A percentile compares a stretch with the other conserved stretches of the same genome.
phyloP scores from a whole-genome alignment of 805 yeast genomes.

The Candida coleopterorum region DNA sequence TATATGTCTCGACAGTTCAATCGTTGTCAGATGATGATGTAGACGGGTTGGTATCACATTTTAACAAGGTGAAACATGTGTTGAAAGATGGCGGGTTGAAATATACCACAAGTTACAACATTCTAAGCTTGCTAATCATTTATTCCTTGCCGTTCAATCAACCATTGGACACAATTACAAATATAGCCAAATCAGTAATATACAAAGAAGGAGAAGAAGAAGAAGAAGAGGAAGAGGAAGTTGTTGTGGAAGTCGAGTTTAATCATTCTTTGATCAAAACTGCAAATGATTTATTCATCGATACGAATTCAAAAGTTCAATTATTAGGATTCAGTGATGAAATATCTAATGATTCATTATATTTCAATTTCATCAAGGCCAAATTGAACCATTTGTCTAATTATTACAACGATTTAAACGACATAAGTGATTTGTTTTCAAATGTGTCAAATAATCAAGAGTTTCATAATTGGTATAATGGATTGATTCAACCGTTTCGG shows the following conservation, averaged over 20 bases:
- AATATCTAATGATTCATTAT: conserved; percentile 1
- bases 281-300: conserved; percentile 10
- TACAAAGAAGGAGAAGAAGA: conserved; percentile 1
- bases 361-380: conserved; percentile 17
- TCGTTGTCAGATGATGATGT: not conserved
- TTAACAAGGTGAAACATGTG: not conserved
- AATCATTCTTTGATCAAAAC: conserved; percentile 7
- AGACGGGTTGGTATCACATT: not conserved
- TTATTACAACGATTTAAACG: conserved; percentile 16
- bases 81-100: not conserved
- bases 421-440: conserved; percentile 11
- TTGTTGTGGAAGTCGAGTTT: not conserved
- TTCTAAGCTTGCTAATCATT: conserved; percentile 7
- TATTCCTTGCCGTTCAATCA: conserved; percentile 10
- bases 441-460: conserved; percentile 10
- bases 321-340: not conserved
- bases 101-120: conserved; percentile 7
- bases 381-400: conserved; percentile 16
- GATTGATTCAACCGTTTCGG: conserved; percentile 23
- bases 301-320: conserved; percentile 4
- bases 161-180: conserved; percentile 1
- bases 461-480: conserved; percentile 24
- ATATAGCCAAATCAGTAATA: conserved; percentile 1
- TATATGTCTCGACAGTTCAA: conserved; percentile 1
- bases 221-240: conserved; percentile 8